These are phyloP conservation scores for Fusarium temperatum DNA, from an alignment of 2,329 filamentous ascomycete species.

Conservation along the genomic window DNA sequence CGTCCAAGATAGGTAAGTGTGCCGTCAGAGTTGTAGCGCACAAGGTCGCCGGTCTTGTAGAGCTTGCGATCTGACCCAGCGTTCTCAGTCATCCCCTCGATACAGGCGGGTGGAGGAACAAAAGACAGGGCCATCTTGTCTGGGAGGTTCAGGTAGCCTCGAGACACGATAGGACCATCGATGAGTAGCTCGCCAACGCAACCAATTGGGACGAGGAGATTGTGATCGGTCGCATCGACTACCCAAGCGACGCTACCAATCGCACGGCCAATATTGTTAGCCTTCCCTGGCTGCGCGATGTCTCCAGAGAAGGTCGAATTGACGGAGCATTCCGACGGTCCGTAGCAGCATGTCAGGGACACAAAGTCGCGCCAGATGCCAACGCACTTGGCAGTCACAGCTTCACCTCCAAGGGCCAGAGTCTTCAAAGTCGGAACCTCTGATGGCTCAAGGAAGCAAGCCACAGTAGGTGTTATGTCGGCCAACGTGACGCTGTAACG, in stretches of 20 bases:
- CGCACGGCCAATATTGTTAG: slow-evolving; percentile 27
- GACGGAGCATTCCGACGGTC: slow-evolving; percentile 25
- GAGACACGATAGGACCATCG: slow-evolving; percentile 31
- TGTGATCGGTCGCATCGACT: slow-evolving; percentile 10
- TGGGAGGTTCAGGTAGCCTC: slow-evolving; percentile 31
- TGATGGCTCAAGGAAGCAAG: slow-evolving; percentile 15
- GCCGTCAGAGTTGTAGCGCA: slow-evolving; percentile 52
- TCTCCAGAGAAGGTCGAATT: slow-evolving; percentile 19
- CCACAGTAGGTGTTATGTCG: slow-evolving; percentile 31
- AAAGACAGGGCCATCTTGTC: slow-evolving; percentile 25
- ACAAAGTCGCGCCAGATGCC: slow-evolving; percentile 29
- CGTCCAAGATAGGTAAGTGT: slow-evolving; percentile 58
- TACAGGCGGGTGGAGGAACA: background rate
- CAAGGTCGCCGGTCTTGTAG: slow-evolving; percentile 61
- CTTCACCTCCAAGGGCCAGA: slow-evolving; percentile 25
- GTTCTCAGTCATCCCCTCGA: background rate
- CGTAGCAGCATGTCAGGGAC: slow-evolving; percentile 28
- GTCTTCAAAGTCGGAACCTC: slow-evolving; percentile 27
- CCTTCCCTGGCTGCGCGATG: slow-evolving; percentile 22
- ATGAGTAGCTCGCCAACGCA: slow-evolving; percentile 24
- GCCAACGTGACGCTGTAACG: slow-evolving; percentile 17
- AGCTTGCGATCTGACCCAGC: slow-evolving; percentile 16
- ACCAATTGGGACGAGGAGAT: slow-evolving; percentile 8
- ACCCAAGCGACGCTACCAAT: slow-evolving; percentile 28
- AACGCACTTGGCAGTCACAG: slow-evolving; percentile 29